Conservation (phyloP, 2,329 filamentous ascomycete species). For the Phialophora chinensis region DNA sequence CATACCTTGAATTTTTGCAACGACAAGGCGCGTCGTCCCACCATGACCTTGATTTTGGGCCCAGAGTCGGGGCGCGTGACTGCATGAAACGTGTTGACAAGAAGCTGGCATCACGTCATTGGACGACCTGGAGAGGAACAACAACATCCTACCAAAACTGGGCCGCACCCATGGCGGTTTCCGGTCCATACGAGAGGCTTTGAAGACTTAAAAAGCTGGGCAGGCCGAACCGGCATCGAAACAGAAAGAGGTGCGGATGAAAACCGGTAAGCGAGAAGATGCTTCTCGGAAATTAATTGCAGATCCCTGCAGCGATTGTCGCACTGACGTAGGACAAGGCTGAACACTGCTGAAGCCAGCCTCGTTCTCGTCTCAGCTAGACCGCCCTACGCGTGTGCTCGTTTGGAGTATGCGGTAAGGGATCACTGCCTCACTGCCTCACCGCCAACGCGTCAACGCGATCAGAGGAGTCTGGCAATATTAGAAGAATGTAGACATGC, state of each 20-base stretch:
- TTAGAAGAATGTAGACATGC: background rate
- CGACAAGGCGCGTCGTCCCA: slow-evolving; percentile 1
- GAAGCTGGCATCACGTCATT: slow-evolving; percentile 26
- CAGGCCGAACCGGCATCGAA: background rate
- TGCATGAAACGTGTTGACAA: slow-evolving; percentile 10
- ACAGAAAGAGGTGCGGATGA: background rate
- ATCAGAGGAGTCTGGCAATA: background rate
- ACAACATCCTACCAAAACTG: slow-evolving; percentile 22
- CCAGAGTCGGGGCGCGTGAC: slow-evolving; percentile 8
- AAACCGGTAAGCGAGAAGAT: slow-evolving; percentile 14
- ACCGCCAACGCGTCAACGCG: background rate
- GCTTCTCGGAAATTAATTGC: slow-evolving; percentile 11
- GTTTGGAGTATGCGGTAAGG: background rate
- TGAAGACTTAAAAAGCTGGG: background rate
- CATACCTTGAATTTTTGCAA: slow-evolving; percentile 16
- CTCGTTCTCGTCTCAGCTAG: background rate
- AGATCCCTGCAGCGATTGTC: background rate
- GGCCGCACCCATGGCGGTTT: slow-evolving; percentile 9
- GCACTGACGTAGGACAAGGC: slow-evolving; percentile 13
- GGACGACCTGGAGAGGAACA: slow-evolving; percentile 11
- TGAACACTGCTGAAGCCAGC: background rate
- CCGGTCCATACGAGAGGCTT: background rate
- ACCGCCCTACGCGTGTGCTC: background rate
- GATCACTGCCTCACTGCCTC: background rate
- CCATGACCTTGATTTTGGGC: slow-evolving; percentile 11